Evolutionary conservation across 176 grass and related monocot species (phyloP).

Genomic region (Saccharum officinarum): DNA sequence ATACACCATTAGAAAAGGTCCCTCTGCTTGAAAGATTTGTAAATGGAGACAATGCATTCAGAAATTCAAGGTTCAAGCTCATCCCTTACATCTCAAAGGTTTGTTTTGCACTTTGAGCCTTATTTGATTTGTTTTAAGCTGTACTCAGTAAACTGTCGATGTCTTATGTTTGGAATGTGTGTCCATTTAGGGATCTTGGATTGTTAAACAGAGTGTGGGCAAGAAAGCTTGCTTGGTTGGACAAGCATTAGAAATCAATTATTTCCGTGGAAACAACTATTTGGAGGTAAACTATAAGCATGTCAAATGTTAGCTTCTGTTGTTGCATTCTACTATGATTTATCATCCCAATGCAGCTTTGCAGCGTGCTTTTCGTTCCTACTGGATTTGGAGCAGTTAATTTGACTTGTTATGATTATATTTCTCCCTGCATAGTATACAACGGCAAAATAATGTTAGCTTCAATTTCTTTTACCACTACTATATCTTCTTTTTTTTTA

Average conservation of each 20-base stretch:
- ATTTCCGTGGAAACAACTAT: conserved; percentile 95
- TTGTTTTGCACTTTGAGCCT: conserved; percentile 15
- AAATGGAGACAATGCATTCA: conserved; percentile 89
- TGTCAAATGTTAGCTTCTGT: not conserved
- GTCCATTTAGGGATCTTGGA: conserved; percentile 86
- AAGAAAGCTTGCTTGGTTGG: conserved; percentile 97
- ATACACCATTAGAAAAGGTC: conserved; percentile 81
- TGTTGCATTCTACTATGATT: conserved; percentile 1
- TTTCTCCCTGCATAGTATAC: not conserved
- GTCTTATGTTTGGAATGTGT: conserved; percentile 8
- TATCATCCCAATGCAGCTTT: not conserved
- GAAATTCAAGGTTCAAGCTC: conserved; percentile 99
- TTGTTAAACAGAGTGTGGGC: conserved; percentile 98
- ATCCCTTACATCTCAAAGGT: conserved; percentile 98
- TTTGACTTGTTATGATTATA: not conserved
- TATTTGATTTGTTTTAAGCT: conserved; percentile 6
- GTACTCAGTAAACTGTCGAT: not conserved
- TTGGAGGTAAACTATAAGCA: conserved; percentile 64
- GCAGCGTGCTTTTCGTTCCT: not conserved
- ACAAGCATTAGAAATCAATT: conserved; percentile 94
- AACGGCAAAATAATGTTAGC: not conserved
- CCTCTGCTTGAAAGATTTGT: conserved; percentile 90
- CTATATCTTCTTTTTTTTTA: not conserved
- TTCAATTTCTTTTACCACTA: not conserved
- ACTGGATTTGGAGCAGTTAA: not conserved